Percentiles rank a stretch among this genome's conserved stretches.
Conservation (phyloP, 805 yeast species). For the Teunomyces funiuensis region DNA sequence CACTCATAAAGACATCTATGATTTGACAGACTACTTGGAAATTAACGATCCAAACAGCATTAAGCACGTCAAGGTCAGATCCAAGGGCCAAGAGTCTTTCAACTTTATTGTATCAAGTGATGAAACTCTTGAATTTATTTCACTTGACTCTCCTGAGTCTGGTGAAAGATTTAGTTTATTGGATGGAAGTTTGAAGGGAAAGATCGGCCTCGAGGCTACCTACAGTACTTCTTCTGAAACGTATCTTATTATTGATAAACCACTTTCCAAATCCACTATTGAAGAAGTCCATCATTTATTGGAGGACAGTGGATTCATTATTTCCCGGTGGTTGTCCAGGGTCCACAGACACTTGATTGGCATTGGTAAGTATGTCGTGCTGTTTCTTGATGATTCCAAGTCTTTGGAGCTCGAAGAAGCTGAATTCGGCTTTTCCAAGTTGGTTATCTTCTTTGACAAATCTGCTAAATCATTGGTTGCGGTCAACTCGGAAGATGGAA, state of each 20-base stretch:
- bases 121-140: conserved; percentile 9
- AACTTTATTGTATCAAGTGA: conserved; percentile 2
- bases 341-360: conserved; percentile 32
- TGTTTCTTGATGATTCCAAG: conserved; percentile 8
- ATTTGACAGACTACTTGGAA: conserved; percentile 23
- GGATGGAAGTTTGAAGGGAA: conserved; percentile 10
- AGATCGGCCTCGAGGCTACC: neutral
- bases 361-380: conserved; percentile 27
- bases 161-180: conserved; percentile 10
- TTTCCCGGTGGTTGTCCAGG: conserved; percentile 15
- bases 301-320: conserved; percentile 20
- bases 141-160: conserved; percentile 4
- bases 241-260: conserved; percentile 31
- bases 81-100: neutral
- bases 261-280: conserved; percentile 25
- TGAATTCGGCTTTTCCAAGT: conserved; percentile 33
- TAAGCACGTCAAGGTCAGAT: conserved; percentile 11
- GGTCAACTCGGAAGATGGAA: conserved; percentile 9
- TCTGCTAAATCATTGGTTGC: conserved; percentile 8
- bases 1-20: conserved; percentile 11
- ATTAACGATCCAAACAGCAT: conserved; percentile 17
- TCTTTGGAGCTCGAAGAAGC: conserved; percentile 13
- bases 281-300: conserved; percentile 33
- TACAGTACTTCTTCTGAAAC: conserved; percentile 4
- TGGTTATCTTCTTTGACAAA: conserved; percentile 28